Conservation (phyloP, 768 basidiomycete species). For the Phlebiopsis flavidoalba region DNA sequence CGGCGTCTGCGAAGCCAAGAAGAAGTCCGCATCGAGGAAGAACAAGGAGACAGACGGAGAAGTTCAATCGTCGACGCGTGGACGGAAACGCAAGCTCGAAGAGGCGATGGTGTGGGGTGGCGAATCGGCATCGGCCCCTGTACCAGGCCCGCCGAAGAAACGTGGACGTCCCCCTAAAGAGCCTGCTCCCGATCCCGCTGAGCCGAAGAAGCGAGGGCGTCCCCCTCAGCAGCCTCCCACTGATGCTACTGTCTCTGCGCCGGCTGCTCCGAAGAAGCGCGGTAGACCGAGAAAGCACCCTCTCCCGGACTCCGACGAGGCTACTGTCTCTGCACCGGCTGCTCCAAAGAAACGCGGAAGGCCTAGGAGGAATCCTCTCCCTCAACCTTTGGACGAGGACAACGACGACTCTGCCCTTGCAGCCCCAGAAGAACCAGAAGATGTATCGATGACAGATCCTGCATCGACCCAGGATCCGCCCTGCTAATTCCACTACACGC, state of each 20-base stretch:
- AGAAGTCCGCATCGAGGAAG: conserved; percentile 25
- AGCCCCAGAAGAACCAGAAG: background rate
- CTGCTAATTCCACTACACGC: too few relatives aligned
- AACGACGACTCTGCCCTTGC: background rate
- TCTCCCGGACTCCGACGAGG: background rate
- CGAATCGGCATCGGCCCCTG: background rate
- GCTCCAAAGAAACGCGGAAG: conserved; percentile 1
- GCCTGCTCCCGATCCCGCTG: conserved; percentile 14
- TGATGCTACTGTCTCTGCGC: conserved; percentile 7
- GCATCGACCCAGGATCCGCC: background rate
- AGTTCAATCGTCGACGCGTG: conserved; percentile 11
- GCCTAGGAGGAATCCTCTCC: background rate
- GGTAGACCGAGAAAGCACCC: conserved; percentile 28
- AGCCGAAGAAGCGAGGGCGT: conserved; percentile 35
- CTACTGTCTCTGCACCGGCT: background rate
- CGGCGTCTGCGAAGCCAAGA: conserved; percentile 9
- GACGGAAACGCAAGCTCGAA: conserved; percentile 30
- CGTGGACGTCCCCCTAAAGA: conserved; percentile 31
- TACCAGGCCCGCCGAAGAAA: conserved; percentile 22
- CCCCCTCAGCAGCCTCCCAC: conserved; percentile 20
- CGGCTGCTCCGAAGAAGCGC: conserved; percentile 28
- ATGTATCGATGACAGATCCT: background rate
- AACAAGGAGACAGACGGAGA: conserved; percentile 14
- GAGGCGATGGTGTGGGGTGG: conserved; percentile 14
- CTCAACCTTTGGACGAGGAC: background rate